A percentile compares a stretch with the other conserved stretches of the same genome.
phyloP scores from a whole-genome alignment of 371 early-diverging fungal species.

The Mucor velutinosus region DNA sequence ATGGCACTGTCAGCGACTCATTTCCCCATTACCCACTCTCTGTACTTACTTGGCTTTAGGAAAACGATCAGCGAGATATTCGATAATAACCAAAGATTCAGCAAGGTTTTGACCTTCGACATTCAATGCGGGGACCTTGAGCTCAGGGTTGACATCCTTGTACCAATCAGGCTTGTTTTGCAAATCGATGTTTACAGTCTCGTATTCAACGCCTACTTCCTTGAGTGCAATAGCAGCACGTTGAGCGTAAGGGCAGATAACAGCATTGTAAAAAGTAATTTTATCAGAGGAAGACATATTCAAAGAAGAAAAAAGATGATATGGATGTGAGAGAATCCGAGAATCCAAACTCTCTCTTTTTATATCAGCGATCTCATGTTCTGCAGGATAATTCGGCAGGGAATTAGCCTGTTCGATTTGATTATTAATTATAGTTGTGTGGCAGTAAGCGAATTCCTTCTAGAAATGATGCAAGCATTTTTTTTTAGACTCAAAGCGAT shows the following conservation, averaged over 20 bases:
- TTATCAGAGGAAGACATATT: slow-evolving; percentile 23
- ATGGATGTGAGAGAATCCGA: not conserved
- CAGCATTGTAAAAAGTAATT: slow-evolving; percentile 53
- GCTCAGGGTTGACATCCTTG: slow-evolving; percentile 50
- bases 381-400: not conserved
- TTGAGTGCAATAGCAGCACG: slow-evolving; percentile 60
- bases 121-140: slow-evolving; percentile 54
- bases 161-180: slow-evolving; percentile 68
- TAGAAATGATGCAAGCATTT: not conserved
- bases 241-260: slow-evolving; percentile 66
- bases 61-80: slow-evolving; percentile 51
- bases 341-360: not conserved
- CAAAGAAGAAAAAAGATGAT: not conserved
- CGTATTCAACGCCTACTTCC: slow-evolving; percentile 51
- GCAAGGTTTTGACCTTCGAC: slow-evolving; percentile 42
- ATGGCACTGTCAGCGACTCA: not conserved
- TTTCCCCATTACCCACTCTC: not conserved
- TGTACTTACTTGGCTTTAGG: slow-evolving; percentile 49
- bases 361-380: not conserved
- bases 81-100: slow-evolving; percentile 55
- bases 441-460: not conserved
- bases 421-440: not conserved
- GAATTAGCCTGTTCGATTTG: not conserved
- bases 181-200: slow-evolving; percentile 61
- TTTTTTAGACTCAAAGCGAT: too few species aligned